phyloP scores from a whole-genome alignment of 148 eudicot species.

The Linanthus parryae region DNA sequence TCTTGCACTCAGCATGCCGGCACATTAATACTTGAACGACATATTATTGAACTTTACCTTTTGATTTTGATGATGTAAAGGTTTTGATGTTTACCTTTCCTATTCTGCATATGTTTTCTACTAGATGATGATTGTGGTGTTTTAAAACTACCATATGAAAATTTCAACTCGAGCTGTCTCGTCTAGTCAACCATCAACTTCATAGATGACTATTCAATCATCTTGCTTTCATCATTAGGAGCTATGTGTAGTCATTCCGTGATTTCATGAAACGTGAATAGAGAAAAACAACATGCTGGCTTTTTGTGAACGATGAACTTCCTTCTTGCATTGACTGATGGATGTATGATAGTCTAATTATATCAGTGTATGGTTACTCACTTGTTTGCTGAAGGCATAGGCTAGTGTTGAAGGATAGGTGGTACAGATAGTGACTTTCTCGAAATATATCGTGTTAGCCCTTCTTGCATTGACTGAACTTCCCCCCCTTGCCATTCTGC shows the following conservation, averaged over 20 bases:
- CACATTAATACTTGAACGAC: too few relatives aligned
- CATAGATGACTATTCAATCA: not conserved
- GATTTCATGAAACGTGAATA: not conserved
- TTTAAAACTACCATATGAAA: too few relatives aligned
- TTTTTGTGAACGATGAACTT: not conserved
- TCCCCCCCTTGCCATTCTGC: too few relatives aligned
- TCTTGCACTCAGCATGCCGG: not conserved
- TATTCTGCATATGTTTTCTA: too few relatives aligned
- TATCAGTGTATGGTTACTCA: not conserved
- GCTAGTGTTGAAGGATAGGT: too few relatives aligned
- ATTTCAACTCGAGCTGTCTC: conserved; percentile 3
- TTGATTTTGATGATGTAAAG: not conserved
- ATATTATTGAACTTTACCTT: not conserved
- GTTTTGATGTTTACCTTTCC: conserved; percentile 1
- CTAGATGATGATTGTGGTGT: too few relatives aligned
- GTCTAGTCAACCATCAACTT: conserved; percentile 1
- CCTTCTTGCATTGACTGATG: not conserved
- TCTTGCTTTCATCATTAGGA: not conserved
- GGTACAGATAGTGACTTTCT: too few relatives aligned
- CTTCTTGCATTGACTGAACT: too few relatives aligned
- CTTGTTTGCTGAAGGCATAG: not conserved
- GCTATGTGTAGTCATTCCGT: not conserved
- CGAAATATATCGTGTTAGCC: too few relatives aligned
- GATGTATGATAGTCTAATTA: not conserved
- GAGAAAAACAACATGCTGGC: not conserved